phyloP scores from a whole-genome alignment of 805 yeast genomes.

The Wickerhamomyces ciferrii region DNA sequence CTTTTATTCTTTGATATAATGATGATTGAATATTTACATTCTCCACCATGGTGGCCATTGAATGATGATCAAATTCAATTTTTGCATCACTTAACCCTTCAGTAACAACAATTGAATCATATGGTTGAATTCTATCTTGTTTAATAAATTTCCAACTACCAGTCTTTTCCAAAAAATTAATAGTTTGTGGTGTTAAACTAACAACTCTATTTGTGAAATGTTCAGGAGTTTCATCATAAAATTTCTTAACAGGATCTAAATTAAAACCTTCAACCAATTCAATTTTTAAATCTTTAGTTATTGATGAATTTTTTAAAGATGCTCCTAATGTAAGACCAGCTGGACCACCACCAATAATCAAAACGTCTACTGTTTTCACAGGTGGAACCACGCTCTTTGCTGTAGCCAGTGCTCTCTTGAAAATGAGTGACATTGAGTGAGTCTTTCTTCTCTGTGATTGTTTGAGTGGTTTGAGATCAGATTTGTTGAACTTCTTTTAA shows the following conservation, averaged over 20 bases:
- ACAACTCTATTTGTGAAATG: slow-evolving; percentile 74
- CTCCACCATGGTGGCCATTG: slow-evolving; percentile 83
- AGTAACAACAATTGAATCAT: slow-evolving; percentile 78
- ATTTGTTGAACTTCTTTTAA: not conserved
- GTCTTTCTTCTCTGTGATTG: no score
- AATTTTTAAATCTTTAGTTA: slow-evolving; percentile 53
- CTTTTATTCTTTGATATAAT: slow-evolving; percentile 46
- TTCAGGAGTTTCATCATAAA: slow-evolving; percentile 31
- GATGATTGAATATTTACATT: slow-evolving; percentile 79
- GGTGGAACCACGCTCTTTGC: not conserved
- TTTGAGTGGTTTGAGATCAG: not conserved
- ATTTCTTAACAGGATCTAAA: slow-evolving; percentile 45
- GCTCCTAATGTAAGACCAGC: slow-evolving; percentile 89
- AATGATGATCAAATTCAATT: slow-evolving; percentile 64
- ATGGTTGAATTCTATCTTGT: slow-evolving; percentile 68
- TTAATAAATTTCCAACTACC: slow-evolving; percentile 74
- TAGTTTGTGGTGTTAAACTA: slow-evolving; percentile 79
- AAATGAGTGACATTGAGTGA: slow-evolving; percentile 14
- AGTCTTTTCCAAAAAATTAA: slow-evolving; percentile 56
- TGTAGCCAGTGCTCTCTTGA: slow-evolving; percentile 18
- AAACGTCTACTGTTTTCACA: slow-evolving; percentile 50
- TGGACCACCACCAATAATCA: slow-evolving; percentile 95
- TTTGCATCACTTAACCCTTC: slow-evolving; percentile 74
- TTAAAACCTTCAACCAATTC: slow-evolving; percentile 72
- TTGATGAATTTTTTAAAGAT: slow-evolving; percentile 66